phyloP scores from a whole-genome alignment of 2,329 filamentous ascomycete species.

The Sclerotiophoma versabilis region DNA sequence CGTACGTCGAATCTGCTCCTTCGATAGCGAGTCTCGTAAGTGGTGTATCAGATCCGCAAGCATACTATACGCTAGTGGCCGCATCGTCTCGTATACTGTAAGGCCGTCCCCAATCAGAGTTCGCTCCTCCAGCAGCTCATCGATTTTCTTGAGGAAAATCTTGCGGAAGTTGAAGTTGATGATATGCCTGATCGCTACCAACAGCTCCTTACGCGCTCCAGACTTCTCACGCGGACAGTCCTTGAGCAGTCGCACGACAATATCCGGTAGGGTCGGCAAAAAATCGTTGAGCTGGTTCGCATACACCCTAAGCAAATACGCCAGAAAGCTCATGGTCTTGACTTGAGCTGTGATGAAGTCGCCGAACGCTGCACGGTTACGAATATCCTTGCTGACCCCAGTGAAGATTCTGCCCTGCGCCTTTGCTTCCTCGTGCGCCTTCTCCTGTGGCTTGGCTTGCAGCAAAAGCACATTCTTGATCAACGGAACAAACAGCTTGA shows the following conservation, averaged over 20 bases:
- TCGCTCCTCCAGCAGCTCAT: constrained; percentile 90
- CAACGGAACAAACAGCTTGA: constrained; percentile 88
- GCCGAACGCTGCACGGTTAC: constrained; percentile 91
- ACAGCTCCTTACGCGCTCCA: constrained; percentile 87
- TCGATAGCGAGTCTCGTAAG: constrained; percentile 84
- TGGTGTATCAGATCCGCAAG: constrained; percentile 97
- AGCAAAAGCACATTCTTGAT: constrained; percentile 90
- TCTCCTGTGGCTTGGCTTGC: constrained; percentile 91
- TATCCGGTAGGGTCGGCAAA: constrained; percentile 80
- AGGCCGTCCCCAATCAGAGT: constrained; percentile 94
- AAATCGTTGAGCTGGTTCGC: constrained; percentile 88
- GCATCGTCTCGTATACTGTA: constrained; percentile 95
- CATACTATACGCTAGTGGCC: constrained; percentile 97
- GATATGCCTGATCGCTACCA: constrained; percentile 96
- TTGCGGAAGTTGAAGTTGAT: constrained; percentile 99
- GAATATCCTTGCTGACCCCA: constrained; percentile 91
- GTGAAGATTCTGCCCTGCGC: constrained; percentile 84
- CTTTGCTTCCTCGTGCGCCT: constrained; percentile 85
- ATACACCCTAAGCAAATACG: constrained; percentile 89
- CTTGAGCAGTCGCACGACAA: constrained; percentile 88
- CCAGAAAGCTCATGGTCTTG: constrained; percentile 98
- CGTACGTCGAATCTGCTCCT: constrained; percentile 92
- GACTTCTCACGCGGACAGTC: constrained; percentile 97
- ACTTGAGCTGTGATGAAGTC: constrained; percentile 98
- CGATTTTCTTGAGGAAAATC: constrained; percentile 93